Conservation (phyloP, 2,329 filamentous ascomycete species). For the Aspergillus felis region DNA sequence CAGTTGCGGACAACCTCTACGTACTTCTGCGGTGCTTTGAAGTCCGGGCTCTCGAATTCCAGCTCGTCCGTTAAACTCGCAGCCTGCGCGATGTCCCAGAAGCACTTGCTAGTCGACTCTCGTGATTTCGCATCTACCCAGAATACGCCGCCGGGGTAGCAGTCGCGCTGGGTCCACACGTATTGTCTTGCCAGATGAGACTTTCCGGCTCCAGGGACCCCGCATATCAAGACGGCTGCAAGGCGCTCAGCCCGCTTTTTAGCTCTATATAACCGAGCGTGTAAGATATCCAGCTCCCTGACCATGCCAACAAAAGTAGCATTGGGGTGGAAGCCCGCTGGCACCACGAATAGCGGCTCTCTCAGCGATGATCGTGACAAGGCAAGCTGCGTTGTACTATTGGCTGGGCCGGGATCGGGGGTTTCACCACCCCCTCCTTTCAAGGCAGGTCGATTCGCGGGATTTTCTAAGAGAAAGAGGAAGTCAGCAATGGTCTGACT, state of each 20-base stretch:
- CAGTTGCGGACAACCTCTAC: slow-evolving; percentile 58
- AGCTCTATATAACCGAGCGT: slow-evolving; percentile 56
- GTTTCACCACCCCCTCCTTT: slow-evolving; percentile 20
- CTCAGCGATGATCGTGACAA: slow-evolving; percentile 19
- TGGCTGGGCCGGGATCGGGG: slow-evolving; percentile 21
- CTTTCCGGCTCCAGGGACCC: slow-evolving; percentile 64
- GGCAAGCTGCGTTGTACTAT: slow-evolving; percentile 18
- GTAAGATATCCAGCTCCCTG: slow-evolving; percentile 55
- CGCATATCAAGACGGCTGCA: slow-evolving; percentile 61
- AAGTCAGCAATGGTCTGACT: slow-evolving; percentile 34
- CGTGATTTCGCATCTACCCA: slow-evolving; percentile 63
- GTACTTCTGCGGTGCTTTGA: slow-evolving; percentile 45
- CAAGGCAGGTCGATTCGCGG: slow-evolving; percentile 15
- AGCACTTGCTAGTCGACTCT: slow-evolving; percentile 58
- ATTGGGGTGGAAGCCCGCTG: slow-evolving; percentile 60
- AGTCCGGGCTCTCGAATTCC: slow-evolving; percentile 34
- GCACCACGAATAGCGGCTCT: slow-evolving; percentile 42
- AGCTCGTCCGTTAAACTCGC: slow-evolving; percentile 47
- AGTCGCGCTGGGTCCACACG: slow-evolving; percentile 55
- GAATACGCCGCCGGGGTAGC: slow-evolving; percentile 64
- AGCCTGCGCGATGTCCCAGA: slow-evolving; percentile 62
- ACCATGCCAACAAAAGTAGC: slow-evolving; percentile 60
- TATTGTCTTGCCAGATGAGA: slow-evolving; percentile 66
- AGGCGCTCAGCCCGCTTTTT: slow-evolving; percentile 57
- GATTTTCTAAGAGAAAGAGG: slow-evolving; percentile 29